These are phyloP conservation scores for Hypomyces rosellus DNA, from an alignment of 2,329 filamentous ascomycete genomes.

Conservation along the genomic window DNA sequence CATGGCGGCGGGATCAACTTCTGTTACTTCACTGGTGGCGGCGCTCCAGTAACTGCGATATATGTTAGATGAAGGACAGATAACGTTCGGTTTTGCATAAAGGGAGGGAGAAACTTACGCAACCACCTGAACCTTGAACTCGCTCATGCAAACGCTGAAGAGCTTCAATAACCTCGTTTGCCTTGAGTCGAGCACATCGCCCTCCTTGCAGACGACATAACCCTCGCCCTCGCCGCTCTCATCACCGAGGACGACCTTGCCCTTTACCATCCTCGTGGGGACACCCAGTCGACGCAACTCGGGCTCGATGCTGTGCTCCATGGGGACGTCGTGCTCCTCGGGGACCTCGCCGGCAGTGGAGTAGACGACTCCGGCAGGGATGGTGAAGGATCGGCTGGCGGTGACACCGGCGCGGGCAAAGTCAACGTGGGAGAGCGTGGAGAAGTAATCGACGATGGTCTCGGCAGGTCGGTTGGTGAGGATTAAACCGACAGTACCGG, in stretches of 20 bases:
- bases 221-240: constrained; percentile 46
- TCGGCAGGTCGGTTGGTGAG: constrained; percentile 73
- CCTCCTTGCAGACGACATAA: constrained; percentile 80
- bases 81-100: neutral
- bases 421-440: constrained; percentile 66
- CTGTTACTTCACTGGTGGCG: constrained; percentile 52
- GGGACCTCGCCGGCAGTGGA: constrained; percentile 74
- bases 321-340: constrained; percentile 72
- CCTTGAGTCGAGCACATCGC: constrained; percentile 77
- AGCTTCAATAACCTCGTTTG: constrained; percentile 93
- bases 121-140: constrained; percentile 77
- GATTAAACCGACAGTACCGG: constrained; percentile 81
- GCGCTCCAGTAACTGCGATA: constrained; percentile 53
- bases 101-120: constrained; percentile 48
- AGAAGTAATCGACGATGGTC: constrained; percentile 67
- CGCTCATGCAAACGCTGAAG: constrained; percentile 82
- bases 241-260: constrained; percentile 68
- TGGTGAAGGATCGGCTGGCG: constrained; percentile 67
- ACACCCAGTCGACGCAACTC: constrained; percentile 84
- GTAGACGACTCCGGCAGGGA: constrained; percentile 80
- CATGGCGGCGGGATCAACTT: constrained; percentile 38
- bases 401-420: constrained; percentile 82
- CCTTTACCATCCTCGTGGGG: constrained; percentile 82
- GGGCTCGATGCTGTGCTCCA: constrained; percentile 85
- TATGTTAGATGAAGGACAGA: neutral